These are phyloP conservation scores for Paramarasmius palmivorus DNA, from an alignment of 1,284 basidiomycete species.

Conservation along the genomic window DNA sequence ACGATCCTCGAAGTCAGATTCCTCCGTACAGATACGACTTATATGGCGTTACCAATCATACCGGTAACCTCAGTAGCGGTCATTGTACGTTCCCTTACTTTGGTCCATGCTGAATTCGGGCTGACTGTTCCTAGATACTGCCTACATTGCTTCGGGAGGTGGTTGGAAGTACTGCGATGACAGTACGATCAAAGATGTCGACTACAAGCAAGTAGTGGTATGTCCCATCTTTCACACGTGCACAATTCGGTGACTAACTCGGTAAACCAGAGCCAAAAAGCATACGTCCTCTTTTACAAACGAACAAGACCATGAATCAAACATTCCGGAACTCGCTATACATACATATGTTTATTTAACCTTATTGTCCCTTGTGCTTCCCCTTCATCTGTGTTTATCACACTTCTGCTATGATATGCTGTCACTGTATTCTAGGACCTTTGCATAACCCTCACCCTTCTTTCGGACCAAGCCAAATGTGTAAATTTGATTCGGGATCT, in stretches of 20 bases:
- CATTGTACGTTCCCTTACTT: conserved; percentile 70
- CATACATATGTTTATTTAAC: conserved; percentile 2
- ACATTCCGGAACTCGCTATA: conserved; percentile 6
- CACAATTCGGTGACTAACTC: conserved; percentile 13
- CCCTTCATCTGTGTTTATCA: neutral
- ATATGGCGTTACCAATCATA: conserved; percentile 92
- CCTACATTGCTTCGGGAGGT: conserved; percentile 77
- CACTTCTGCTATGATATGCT: conserved; percentile 5
- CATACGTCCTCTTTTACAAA: conserved; percentile 89
- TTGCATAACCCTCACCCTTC: neutral
- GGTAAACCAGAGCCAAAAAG: conserved; percentile 68
- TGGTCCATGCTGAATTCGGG: neutral
- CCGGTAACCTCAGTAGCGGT: conserved; percentile 86
- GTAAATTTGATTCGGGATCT: too few species aligned
- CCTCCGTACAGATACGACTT: conserved; percentile 89
- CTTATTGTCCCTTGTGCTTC: neutral
- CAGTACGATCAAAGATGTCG: conserved; percentile 69
- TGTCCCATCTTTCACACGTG: conserved; percentile 34
- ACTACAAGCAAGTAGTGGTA: conserved; percentile 84
- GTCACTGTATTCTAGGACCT: conserved; percentile 3
- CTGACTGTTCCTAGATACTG: conserved; percentile 62
- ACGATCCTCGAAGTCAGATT: conserved; percentile 78
- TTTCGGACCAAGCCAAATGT: neutral
- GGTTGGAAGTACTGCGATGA: conserved; percentile 90
- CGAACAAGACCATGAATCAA: conserved; percentile 56